Evolutionary conservation across 164 flowering plant species (phyloP).

Genomic region (Buxus sempervirens): DNA sequence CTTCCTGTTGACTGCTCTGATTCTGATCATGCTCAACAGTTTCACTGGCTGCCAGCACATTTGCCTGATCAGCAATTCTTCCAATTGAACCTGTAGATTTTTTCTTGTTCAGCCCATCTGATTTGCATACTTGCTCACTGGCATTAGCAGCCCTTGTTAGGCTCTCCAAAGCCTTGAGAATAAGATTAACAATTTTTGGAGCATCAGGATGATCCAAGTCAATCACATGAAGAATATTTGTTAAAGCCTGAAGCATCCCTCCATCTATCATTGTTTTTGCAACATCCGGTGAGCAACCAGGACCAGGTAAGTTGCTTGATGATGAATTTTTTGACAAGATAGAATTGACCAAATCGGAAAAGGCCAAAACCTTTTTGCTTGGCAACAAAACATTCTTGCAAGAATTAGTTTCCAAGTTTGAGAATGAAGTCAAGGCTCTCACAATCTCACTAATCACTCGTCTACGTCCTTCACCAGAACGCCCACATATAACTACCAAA

Average conservation of each 20-base stretch:
- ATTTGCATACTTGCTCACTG: slow-evolving; percentile 59
- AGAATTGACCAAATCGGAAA: slow-evolving; percentile 70
- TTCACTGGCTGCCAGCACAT: slow-evolving; percentile 26
- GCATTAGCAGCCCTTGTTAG: slow-evolving; percentile 91
- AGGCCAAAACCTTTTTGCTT: slow-evolving; percentile 60
- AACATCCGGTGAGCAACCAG: slow-evolving; percentile 83
- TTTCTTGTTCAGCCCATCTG: slow-evolving; percentile 63
- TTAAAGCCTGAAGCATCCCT: slow-evolving; percentile 67
- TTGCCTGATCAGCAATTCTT: slow-evolving; percentile 48
- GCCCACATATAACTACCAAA: slow-evolving; percentile 78
- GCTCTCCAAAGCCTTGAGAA: slow-evolving; percentile 78
- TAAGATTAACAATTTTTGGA: slow-evolving; percentile 69
- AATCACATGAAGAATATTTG: slow-evolving; percentile 64
- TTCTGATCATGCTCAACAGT: slow-evolving; percentile 35
- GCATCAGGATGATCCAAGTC: slow-evolving; percentile 94
- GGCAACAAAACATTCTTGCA: slow-evolving; percentile 49
- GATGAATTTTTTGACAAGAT: slow-evolving; percentile 80
- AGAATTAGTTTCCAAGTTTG: slow-evolving; percentile 50
- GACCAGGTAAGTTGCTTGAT: slow-evolving; percentile 62
- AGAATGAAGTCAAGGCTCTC: slow-evolving; percentile 53
- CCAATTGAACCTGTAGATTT: slow-evolving; percentile 40
- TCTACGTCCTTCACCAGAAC: slow-evolving; percentile 86
- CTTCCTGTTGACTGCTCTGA: slow-evolving; percentile 31
- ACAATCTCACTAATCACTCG: slow-evolving; percentile 76
- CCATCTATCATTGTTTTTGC: slow-evolving; percentile 91